phyloP scores from a whole-genome alignment of 805 yeast species.

The Candida ipomoeae region DNA sequence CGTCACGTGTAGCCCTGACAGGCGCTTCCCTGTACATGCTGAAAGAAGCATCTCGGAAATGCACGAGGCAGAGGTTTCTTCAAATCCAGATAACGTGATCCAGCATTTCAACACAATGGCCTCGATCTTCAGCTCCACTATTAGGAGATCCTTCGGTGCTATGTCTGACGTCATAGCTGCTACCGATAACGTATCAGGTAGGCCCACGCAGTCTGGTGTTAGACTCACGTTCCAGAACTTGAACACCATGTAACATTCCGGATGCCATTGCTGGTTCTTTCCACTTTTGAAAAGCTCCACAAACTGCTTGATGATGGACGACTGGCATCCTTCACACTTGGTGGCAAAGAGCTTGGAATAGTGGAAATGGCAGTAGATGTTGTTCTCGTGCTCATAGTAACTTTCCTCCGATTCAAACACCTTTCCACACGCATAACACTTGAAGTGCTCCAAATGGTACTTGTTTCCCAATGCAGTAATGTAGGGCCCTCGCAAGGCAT shows the following conservation, averaged over 20 bases:
- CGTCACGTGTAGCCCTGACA: constrained; percentile 63
- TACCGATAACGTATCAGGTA: constrained; percentile 16
- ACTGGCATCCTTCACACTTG: constrained; percentile 89
- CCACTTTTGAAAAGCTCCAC: constrained; percentile 92
- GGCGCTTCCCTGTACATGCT: constrained; percentile 70
- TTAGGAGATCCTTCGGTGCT: constrained; percentile 46
- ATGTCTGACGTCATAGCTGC: constrained; percentile 16
- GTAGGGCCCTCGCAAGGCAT: constrained; percentile 86
- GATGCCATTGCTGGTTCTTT: constrained; percentile 95
- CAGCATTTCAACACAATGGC: constrained; percentile 62
- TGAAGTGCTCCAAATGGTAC: constrained; percentile 93
- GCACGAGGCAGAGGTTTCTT: constrained; percentile 83
- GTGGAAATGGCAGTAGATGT: constrained; percentile 87
- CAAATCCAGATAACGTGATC: constrained; percentile 83
- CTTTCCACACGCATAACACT: constrained; percentile 79
- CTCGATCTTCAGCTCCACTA: constrained; percentile 64
- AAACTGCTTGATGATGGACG: constrained; percentile 88
- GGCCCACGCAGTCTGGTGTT: constrained; percentile 57
- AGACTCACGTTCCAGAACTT: constrained; percentile 92
- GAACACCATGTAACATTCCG: constrained; percentile 97
- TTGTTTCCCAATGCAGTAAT: constrained; percentile 89
- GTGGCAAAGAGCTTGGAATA: constrained; percentile 83
- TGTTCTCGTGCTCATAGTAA: constrained; percentile 80
- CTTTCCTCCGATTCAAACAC: constrained; percentile 89
- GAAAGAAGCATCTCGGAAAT: constrained; percentile 87